A percentile compares a stretch with the other conserved stretches of the same genome.
Conservation (phyloP, 257 asterid species). For the Solanum infundibuliforme region DNA sequence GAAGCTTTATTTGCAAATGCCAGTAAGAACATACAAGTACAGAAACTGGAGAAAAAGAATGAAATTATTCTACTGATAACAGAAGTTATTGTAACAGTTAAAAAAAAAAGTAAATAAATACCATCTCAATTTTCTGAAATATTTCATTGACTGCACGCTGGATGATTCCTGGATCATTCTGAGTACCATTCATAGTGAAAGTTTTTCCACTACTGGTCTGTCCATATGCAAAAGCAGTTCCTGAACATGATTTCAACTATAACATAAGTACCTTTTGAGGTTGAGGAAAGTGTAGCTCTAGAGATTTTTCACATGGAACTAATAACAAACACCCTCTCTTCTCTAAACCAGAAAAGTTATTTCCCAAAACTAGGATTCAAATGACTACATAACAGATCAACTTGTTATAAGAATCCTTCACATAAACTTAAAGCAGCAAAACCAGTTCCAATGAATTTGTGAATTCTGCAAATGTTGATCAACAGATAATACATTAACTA, state of each 20-base stretch:
- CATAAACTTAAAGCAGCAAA: background rate
- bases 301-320: background rate
- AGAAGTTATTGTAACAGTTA: background rate
- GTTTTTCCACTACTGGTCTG: conserved; percentile 99
- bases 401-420: background rate
- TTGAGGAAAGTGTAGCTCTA: background rate
- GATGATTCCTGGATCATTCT: conserved; percentile 83
- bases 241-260: conserved; percentile 23
- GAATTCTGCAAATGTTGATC: background rate
- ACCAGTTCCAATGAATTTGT: background rate
- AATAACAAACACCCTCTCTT: background rate
- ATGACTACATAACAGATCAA: background rate
- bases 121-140: conserved; percentile 61
- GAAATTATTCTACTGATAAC: background rate
- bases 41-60: background rate
- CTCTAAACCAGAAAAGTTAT: background rate
- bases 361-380: background rate
- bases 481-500: background rate
- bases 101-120: conserved; percentile 4
- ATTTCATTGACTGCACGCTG: conserved; percentile 74
- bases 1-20: background rate
- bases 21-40: background rate
- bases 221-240: conserved; percentile 98
- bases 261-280: background rate
- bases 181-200: conserved; percentile 93